phyloP scores from a whole-genome alignment of 139 green algal genomes.

The Chlamydomonas asymmetrica region DNA sequence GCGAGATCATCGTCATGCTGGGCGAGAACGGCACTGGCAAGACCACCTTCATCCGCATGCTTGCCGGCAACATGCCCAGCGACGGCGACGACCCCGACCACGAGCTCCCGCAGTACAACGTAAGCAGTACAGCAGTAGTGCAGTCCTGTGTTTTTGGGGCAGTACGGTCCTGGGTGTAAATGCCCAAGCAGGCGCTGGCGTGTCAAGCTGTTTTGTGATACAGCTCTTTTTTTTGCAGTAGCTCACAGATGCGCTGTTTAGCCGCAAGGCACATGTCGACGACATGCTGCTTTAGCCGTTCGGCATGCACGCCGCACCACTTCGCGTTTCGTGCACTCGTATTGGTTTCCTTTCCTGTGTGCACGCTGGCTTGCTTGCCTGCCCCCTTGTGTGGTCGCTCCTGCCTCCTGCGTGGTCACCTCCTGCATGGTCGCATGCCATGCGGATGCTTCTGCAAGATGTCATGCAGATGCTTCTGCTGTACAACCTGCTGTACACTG shows the following conservation, averaged over 20 bases:
- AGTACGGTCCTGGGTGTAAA: too few relatives aligned
- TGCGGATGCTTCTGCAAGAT: too few relatives aligned
- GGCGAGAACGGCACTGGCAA: slow-evolving; percentile 99
- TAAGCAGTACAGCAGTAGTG: slow-evolving; percentile 77
- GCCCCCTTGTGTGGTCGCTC: too few relatives aligned
- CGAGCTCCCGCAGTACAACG: slow-evolving; percentile 84
- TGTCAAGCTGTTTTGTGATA: background rate
- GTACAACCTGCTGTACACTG: background rate
- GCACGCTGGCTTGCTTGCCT: too few relatives aligned
- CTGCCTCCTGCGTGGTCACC: slow-evolving; percentile 1
- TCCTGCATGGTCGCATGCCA: background rate
- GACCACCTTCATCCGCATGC: slow-evolving; percentile 99
- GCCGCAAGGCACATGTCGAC: too few relatives aligned
- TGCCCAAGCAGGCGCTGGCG: slow-evolving; percentile 74
- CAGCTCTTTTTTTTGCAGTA: too few relatives aligned
- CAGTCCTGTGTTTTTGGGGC: too few relatives aligned
- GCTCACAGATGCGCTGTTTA: too few relatives aligned
- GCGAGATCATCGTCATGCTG: slow-evolving; percentile 97
- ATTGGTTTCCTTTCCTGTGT: too few relatives aligned
- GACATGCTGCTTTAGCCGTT: too few relatives aligned
- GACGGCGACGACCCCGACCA: slow-evolving; percentile 52
- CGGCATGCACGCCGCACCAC: too few relatives aligned
- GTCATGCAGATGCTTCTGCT: background rate
- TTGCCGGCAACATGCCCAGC: slow-evolving; percentile 63
- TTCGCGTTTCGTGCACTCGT: too few relatives aligned